phyloP scores from a whole-genome alignment of 2,329 filamentous ascomycete genomes.

The Aspergillus calidoustus region DNA sequence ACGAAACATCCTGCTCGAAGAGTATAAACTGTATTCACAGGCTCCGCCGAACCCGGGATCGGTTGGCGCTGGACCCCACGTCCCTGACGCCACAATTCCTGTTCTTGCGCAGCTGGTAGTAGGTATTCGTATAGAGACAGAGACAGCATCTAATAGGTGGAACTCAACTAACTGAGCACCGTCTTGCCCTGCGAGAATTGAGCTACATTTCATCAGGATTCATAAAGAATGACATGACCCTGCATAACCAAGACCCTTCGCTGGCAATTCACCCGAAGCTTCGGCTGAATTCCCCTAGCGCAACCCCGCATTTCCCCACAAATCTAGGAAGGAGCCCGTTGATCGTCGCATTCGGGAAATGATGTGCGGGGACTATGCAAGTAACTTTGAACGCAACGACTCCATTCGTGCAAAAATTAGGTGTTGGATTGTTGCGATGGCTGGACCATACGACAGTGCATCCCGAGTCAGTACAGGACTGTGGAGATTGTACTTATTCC shows the following conservation, averaged over 20 bases:
- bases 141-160: no score
- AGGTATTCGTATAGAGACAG: no score
- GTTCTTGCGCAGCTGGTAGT: no score
- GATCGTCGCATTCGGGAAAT: background rate
- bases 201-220: no score
- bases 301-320: constrained; percentile 3
- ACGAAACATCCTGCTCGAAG: no score
- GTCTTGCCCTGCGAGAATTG: no score
- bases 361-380: background rate
- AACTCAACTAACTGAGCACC: no score
- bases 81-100: no score
- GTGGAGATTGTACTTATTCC: no score
- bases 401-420: constrained; percentile 8
- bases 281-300: background rate
- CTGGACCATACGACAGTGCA: background rate
- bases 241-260: background rate
- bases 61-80: no score
- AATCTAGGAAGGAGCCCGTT: background rate
- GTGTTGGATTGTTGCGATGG: background rate
- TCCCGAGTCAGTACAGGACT: background rate
- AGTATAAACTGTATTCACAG: no score
- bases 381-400: background rate
- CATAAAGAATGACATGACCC: background rate
- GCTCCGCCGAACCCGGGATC: no score
- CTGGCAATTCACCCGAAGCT: constrained; percentile 1